Base-by-base conservation (phyloP, 176 grass and related monocot species). In the Lolium perenne region DNA sequence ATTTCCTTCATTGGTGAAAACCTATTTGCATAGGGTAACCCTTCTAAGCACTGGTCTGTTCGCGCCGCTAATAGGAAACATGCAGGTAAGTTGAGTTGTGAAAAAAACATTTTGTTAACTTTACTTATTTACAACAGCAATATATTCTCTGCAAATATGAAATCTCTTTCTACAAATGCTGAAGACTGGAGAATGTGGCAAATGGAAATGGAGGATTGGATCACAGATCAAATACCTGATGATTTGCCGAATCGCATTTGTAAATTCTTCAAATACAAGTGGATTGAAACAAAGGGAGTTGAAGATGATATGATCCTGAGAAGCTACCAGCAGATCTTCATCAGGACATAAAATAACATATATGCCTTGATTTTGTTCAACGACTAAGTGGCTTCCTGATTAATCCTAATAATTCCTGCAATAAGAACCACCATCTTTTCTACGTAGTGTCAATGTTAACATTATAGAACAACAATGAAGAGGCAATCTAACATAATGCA, bases 201-300 rank as follows among this genome's bases (percentile, higher is more conserved):
- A 82, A 83, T 38, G 89, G 87, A 90, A 78, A 94, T 59, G 14
- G 87, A 94, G 16, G 80, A 90, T 43, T 92, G 92, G 92, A 89
- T 94, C 87, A 71, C 11, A 76, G 67, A 87, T 85, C 60, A 91
- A 58, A 72, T 94, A 64, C 84, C 89, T 59, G 55, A 84, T 48
- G 11, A 87, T 59, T 51, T 91, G 22, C 80, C 22, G 14, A 41
- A 78, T 54, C 61, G 53, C 14, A 79, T 94, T 20, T 21, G 22
- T 22, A 35, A 20, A 13, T 89, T 86, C 68, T 53, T 87, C 14
- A 38, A 78, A 64, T 91, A 87, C 23, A 87, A 90, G 68, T 94
- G 87, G 90, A 80, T 87, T 56, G 64, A 62, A 45, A 90, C 86
- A 48, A 72, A 86, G 47, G 89, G 89, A 49, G 81, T 94, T 14